Evolutionary conservation across 1,139 yeast genomes (phyloP).

Genomic region (Protomyces inouyei): DNA sequence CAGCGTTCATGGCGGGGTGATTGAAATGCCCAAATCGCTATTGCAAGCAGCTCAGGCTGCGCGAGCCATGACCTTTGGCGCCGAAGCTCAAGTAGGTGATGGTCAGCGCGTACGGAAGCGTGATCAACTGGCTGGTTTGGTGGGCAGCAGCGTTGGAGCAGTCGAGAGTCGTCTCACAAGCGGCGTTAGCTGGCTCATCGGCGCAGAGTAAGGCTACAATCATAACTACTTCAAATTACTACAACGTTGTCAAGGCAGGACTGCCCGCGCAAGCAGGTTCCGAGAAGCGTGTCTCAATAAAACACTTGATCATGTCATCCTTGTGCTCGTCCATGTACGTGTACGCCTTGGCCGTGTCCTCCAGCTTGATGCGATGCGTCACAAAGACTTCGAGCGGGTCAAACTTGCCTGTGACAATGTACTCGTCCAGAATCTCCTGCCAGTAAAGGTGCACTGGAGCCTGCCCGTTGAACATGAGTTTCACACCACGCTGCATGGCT

Average conservation of each 20-base stretch:
- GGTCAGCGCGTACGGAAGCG: constrained; percentile 15
- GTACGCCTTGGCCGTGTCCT: constrained; percentile 27
- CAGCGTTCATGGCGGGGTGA: background rate
- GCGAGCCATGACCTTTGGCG: background rate
- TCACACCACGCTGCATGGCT: constrained; percentile 28
- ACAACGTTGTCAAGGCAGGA: constrained; percentile 8
- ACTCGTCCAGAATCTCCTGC: constrained; percentile 25
- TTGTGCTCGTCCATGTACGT: constrained; percentile 21
- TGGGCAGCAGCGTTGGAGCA: constrained; percentile 23
- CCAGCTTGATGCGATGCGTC: constrained; percentile 26
- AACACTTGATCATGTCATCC: constrained; percentile 26
- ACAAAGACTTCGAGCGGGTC: constrained; percentile 26
- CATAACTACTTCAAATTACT: background rate
- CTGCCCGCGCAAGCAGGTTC: constrained; percentile 17
- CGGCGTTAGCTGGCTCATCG: constrained; percentile 14
- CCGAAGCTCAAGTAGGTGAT: background rate
- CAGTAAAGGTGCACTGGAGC: constrained; percentile 31
- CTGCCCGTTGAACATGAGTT: constrained; percentile 28
- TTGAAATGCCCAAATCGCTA: constrained; percentile 23
- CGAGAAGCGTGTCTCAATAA: constrained; percentile 26
- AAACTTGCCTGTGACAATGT: constrained; percentile 20
- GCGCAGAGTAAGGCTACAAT: background rate
- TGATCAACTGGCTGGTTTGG: constrained; percentile 18
- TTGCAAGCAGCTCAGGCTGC: constrained; percentile 26
- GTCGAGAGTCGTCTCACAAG: constrained; percentile 20